Conservation (phyloP, 1,284 basidiomycete species). For the Thelephora terrestris region DNA sequence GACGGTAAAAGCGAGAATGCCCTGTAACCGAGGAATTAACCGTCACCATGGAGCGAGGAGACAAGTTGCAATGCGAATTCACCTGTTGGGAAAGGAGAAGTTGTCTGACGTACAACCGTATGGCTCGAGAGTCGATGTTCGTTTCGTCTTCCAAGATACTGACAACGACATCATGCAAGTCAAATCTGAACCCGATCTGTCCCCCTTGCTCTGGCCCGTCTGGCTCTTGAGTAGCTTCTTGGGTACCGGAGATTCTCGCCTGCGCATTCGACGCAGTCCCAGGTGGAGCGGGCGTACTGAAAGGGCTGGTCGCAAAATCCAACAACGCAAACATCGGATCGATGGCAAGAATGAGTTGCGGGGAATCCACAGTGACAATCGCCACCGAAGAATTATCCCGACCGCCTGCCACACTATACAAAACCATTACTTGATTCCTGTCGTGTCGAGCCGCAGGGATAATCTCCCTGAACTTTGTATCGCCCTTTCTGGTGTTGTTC, state of each 20-base stretch:
- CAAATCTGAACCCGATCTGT: constrained; percentile 63
- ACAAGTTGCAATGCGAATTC: constrained; percentile 5
- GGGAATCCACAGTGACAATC: constrained; percentile 87
- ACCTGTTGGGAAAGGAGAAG: constrained; percentile 91
- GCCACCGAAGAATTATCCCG: constrained; percentile 52
- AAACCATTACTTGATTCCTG: constrained; percentile 91
- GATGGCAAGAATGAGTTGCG: constrained; percentile 88
- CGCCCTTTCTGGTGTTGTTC: constrained; percentile 77
- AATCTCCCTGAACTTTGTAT: constrained; percentile 88
- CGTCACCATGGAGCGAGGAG: neutral
- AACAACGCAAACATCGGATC: constrained; percentile 88
- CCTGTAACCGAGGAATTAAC: constrained; percentile 31
- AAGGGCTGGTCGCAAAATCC: constrained; percentile 74
- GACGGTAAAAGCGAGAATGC: constrained; percentile 76
- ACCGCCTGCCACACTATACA: constrained; percentile 73
- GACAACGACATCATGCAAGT: constrained; percentile 88
- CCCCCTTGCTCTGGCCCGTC: constrained; percentile 10
- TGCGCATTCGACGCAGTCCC: constrained; percentile 13
- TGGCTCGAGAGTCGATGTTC: constrained; percentile 76
- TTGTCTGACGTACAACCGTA: constrained; percentile 79
- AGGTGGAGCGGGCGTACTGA: constrained; percentile 21
- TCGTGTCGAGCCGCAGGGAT: constrained; percentile 87
- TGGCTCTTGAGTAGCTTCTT: constrained; percentile 11
- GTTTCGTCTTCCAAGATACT: constrained; percentile 85
- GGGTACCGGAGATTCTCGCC: neutral